Evolutionary conservation across 257 asterid genomes (phyloP).

Genomic region (Solanum bukasovii): DNA sequence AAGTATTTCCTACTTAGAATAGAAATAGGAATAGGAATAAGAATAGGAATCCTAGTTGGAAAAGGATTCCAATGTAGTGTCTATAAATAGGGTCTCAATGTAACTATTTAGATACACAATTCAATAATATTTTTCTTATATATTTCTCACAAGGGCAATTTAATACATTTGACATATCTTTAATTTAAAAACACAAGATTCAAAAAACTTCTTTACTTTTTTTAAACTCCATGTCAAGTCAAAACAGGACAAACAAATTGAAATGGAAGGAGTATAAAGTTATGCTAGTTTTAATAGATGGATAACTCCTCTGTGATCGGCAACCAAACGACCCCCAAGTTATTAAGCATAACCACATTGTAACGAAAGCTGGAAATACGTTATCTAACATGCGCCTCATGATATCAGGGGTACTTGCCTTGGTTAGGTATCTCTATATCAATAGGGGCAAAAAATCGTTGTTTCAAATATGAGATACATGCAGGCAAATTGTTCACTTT

Average conservation of each 20-base stretch:
- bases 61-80: no score
- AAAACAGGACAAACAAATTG: neutral
- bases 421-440: slow-evolving; percentile 44
- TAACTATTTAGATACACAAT: no score
- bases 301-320: neutral
- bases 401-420: slow-evolving; percentile 23
- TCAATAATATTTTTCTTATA: no score
- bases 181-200: no score
- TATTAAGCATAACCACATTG: neutral
- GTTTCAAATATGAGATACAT: slow-evolving; percentile 51
- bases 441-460: slow-evolving; percentile 36
- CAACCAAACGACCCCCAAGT: neutral
- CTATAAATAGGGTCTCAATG: no score
- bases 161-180: neutral
- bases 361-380: neutral
- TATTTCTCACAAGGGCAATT: neutral
- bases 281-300: neutral
- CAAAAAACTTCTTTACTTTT: no score
- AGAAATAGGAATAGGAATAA: no score
- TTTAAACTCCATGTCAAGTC: neutral
- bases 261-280: neutral
- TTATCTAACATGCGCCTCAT: neutral
- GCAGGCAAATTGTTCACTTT: slow-evolving; percentile 43
- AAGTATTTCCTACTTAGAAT: no score
- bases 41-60: no score